Base-by-base conservation (phyloP, 495 filamentous ascomycete genomes). In the Emericellopsis terricola region DNA sequence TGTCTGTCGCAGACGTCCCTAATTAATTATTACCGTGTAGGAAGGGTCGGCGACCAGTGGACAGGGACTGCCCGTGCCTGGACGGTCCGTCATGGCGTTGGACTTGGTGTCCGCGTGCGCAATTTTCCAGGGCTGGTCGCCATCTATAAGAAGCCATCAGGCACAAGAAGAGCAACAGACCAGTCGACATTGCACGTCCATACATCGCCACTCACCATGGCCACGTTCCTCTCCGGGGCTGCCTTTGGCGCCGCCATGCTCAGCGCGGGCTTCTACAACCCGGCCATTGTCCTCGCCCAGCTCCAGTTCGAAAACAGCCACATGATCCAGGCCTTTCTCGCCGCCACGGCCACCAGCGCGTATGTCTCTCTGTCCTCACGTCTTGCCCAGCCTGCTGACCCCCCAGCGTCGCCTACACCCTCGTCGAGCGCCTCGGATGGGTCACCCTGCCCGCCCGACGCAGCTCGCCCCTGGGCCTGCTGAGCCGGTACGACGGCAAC, bases 241-340 rank as follows among this genome's bases (percentile, higher is more conserved):
- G 44, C 55, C 39, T 71, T 75, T 38, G 70, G 70, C 19, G 62
- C 60, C 7, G 68, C 67, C 35, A 47, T 73, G 13, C 56, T 65
- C 15, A 55, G 59, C 14, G 51, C 67, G 8, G 64, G 63, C 14
- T 61, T 75, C 32, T 64, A 61, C 41, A 50, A 56, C 33, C 68
- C 70, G 5, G 41, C 53, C 10, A 52, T 64, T 39, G 71, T 75
- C 40, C 37, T 68, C 31, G 46, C 45, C 1, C 69, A 75, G 44
- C 59, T 75, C 52, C 48, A 45, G 16, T 53, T 73, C 6, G 40
- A 51, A 23, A 60, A 68, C 50, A 71, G 64, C 46, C 62, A 66
- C 36, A 73, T 75, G 70, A 45, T 71, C 19, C 57, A 69, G 41
- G 58, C 61, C 1, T 75, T 75, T 38, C 47, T 72, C 2, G 51